Conservation (phyloP, 495 filamentous ascomycete genomes). For the Xeromyces bisporus region DNA sequence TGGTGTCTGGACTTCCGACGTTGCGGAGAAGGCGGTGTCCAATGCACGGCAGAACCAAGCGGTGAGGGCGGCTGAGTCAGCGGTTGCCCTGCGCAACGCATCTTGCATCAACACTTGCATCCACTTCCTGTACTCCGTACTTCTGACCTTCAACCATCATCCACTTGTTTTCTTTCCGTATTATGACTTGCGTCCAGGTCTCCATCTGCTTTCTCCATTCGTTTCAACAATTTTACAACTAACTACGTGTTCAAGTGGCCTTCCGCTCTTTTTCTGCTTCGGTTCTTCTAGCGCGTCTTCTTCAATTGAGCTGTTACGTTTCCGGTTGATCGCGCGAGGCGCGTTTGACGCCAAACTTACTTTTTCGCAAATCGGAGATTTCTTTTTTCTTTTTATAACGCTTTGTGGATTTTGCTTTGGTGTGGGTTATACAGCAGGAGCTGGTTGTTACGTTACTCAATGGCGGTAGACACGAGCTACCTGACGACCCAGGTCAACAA, state of each 20-base stretch:
- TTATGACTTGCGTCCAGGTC: background rate
- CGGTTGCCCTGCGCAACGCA: conserved; percentile 20
- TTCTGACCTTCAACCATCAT: background rate
- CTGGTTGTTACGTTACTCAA: no score
- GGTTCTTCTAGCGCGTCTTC: conserved; percentile 4
- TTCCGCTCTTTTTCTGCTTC: no score
- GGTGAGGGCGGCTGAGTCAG: conserved; percentile 16
- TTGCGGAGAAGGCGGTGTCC: background rate
- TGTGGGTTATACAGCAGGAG: no score
- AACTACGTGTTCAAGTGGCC: no score
- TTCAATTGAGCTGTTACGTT: no score
- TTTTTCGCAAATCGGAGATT: no score
- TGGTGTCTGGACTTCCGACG: background rate
- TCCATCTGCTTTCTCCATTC: no score
- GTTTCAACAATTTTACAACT: no score
- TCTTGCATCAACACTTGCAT: conserved; percentile 14
- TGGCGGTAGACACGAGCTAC: conserved; percentile 83
- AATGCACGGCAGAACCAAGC: conserved; percentile 8
- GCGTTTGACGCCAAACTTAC: no score
- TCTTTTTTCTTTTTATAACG: conserved; percentile 1
- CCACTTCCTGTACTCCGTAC: background rate
- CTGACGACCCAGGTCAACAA: conserved; percentile 84
- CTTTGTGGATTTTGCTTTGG: no score
- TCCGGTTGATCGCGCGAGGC: no score
- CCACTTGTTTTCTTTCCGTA: background rate